These are phyloP conservation scores for Cladosporium sphaerospermum DNA, from an alignment of 2,329 filamentous ascomycete genomes.

Conservation along the genomic window DNA sequence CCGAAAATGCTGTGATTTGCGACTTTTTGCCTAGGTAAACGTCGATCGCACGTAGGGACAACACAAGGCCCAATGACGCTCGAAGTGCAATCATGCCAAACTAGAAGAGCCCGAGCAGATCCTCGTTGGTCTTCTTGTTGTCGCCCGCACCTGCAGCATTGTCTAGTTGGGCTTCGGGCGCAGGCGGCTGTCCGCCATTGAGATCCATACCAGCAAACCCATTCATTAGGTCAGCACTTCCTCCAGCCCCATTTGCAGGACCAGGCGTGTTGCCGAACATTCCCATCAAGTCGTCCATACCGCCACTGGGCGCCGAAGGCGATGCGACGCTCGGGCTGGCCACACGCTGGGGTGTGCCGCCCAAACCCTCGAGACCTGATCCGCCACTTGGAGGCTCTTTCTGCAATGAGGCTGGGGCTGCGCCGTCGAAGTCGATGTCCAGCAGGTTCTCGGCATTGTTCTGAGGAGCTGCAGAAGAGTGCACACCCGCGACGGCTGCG, in stretches of 20 bases:
- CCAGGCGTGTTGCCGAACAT: slow-evolving; percentile 49
- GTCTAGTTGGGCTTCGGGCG: slow-evolving; percentile 56
- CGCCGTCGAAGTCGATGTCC: slow-evolving; percentile 93
- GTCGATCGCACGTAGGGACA: no score
- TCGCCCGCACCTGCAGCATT: slow-evolving; percentile 26
- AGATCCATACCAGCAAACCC: slow-evolving; percentile 80
- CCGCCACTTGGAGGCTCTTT: slow-evolving; percentile 49
- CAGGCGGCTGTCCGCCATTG: slow-evolving; percentile 56
- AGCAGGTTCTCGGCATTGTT: slow-evolving; percentile 89
- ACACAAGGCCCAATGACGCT: no score
- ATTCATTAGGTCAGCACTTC: slow-evolving; percentile 52
- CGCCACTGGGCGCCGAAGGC: slow-evolving; percentile 41
- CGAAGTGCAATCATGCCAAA: not conserved
- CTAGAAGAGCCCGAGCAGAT: slow-evolving; percentile 51
- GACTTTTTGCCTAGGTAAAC: no score
- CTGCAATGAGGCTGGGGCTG: slow-evolving; percentile 80
- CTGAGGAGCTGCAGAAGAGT: slow-evolving; percentile 41
- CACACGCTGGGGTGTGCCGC: slow-evolving; percentile 63
- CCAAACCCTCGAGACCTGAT: slow-evolving; percentile 48
- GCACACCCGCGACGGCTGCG: slow-evolving; percentile 49
- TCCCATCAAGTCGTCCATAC: slow-evolving; percentile 76
- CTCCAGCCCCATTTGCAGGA: slow-evolving; percentile 19
- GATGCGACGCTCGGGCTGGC: slow-evolving; percentile 52
- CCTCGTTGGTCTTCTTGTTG: slow-evolving; percentile 49
- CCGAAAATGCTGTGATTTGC: no score